Base-by-base conservation (phyloP, 2,329 filamentous ascomycete species). In the Podosphaera fusca region DNA sequence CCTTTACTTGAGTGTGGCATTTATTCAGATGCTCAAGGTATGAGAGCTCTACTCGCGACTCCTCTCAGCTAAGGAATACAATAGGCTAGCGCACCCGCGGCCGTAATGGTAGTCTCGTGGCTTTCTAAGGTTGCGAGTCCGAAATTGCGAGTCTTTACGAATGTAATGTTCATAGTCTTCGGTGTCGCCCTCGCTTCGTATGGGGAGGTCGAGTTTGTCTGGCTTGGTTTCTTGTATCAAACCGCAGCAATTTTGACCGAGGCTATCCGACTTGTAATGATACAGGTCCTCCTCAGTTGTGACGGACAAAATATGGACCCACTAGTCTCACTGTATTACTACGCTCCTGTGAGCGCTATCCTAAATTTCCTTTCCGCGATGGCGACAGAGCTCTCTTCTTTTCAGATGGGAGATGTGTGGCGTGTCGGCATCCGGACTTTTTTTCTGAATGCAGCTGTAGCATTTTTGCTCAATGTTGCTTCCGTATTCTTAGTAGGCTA, bases 1-100 rank as follows among this genome's bases (percentile, higher is more conserved):
- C 69, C 79, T 95, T 56, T 94, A 95, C 71, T 80, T 95, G 59
- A 89, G 84, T 63, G 89, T 95, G 58, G 85, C 89, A 61, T 95
- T 95, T 71, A 95, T 95, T 66, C 89, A 95, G 76, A 95, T 95
- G 89, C 81, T 95, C 70, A 95, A 95, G 84, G 83, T 86, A 56
- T 12, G 57, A 14, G 10, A 8, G 31, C 34, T 10, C 34, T 52
- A 8, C 4, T 9, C 7, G 5, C 35, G 49, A 21, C 14, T 7
- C 35, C 6, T 12, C 31, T 14, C 4, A 12, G 6, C 30, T 52
- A 34, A 52, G 21, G 8, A 14, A 8, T 52, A 14, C 12, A 56
- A 2, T n/a, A 33, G 85, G 90, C 90, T 62, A 94, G 87, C 49
- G 95, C 86, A 33, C 90, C 90, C 21, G 88, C 95, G 59, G 88